Conservation (phyloP, 805 yeast genomes). For the Danielia reshetovae region DNA sequence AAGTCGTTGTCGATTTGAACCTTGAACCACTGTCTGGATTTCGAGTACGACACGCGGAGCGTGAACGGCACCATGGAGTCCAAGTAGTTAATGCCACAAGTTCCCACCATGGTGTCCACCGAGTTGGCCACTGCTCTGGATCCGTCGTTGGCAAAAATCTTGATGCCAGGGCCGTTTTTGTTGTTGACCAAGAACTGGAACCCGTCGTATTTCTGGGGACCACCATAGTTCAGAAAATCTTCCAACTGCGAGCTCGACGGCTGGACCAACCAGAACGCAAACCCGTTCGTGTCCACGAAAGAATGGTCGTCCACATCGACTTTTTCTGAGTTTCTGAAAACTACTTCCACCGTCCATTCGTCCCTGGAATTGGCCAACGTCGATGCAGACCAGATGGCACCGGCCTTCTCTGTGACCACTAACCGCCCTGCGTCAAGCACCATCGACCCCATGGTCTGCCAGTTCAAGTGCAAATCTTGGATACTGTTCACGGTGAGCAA, state of each 20-base stretch:
- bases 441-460: slow-evolving; percentile 43
- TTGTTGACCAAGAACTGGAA: slow-evolving; percentile 57
- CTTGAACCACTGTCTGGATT: slow-evolving; percentile 43
- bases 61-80: slow-evolving; percentile 70
- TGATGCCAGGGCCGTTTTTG: slow-evolving; percentile 46
- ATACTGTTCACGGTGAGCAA: slow-evolving; percentile 25
- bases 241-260: slow-evolving; percentile 14
- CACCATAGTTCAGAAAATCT: slow-evolving; percentile 44
- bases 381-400: slow-evolving; percentile 43
- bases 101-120: slow-evolving; percentile 42
- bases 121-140: slow-evolving; percentile 28
- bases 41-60: slow-evolving; percentile 58
- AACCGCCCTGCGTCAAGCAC: slow-evolving; percentile 50
- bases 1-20: slow-evolving; percentile 71
- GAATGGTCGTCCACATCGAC: slow-evolving; percentile 22
- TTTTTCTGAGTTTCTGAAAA: slow-evolving; percentile 58
- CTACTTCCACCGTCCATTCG: slow-evolving; percentile 57
- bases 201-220: slow-evolving; percentile 58
- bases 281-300: slow-evolving; percentile 44
- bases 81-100: slow-evolving; percentile 57
- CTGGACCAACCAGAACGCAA: slow-evolving; percentile 54
- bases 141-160: slow-evolving; percentile 62
- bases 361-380: slow-evolving; percentile 20
- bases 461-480: slow-evolving; percentile 20
- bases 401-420: slow-evolving; percentile 31